phyloP scores from a whole-genome alignment of 345 rosid species.

The Eucalyptus tenuipes region DNA sequence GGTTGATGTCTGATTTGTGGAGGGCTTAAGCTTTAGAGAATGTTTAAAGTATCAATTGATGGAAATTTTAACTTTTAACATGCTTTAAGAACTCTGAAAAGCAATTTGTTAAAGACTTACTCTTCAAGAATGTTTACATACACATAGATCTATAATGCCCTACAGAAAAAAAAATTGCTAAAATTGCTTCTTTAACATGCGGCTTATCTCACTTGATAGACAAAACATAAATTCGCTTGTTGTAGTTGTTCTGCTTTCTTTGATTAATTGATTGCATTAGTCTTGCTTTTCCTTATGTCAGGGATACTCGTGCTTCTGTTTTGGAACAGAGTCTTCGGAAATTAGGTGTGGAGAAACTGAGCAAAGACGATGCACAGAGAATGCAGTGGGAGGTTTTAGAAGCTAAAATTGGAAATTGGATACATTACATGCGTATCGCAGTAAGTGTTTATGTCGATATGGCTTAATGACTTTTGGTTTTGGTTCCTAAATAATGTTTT shows the following conservation, averaged over 20 bases:
- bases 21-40: neutral
- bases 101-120: neutral
- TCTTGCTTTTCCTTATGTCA: constrained; percentile 2
- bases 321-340: constrained; percentile 86
- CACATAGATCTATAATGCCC: neutral
- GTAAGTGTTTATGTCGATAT: constrained; percentile 19
- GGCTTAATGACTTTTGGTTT: neutral
- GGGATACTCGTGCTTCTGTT: constrained; percentile 82
- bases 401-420: constrained; percentile 97
- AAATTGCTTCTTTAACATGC: neutral
- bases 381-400: constrained; percentile 99
- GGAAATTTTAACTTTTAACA: neutral
- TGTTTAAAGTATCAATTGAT: neutral
- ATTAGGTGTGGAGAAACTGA: constrained; percentile 89
- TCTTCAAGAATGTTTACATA: neutral
- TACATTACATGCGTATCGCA: constrained; percentile 89
- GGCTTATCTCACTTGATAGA: neutral
- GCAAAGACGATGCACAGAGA: constrained; percentile 93
- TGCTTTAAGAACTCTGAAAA: neutral
- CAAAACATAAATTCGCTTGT: neutral
- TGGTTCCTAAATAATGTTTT: neutral
- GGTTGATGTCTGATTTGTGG: neutral
- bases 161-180: neutral
- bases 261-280: neutral
- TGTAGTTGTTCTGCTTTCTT: neutral